Percentiles rank a stretch among this genome's conserved stretches.
Evolutionary conservation across 257 asterid genomes (phyloP).

Genomic region (Przewalskia tangutica): DNA sequence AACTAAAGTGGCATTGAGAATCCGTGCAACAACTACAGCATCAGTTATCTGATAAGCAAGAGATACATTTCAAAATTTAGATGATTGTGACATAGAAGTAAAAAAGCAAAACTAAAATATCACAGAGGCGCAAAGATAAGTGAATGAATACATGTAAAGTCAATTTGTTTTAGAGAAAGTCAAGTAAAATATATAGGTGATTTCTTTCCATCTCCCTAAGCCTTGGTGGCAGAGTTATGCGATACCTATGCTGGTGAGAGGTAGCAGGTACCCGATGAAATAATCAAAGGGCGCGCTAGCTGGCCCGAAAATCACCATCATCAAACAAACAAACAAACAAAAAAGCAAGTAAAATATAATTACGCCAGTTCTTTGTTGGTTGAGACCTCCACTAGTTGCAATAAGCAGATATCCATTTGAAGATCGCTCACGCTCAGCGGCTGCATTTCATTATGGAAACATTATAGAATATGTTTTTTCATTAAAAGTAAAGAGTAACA

Average conservation of each 20-base stretch:
- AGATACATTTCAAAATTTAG: conserved; percentile 12
- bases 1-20: conserved; percentile 90
- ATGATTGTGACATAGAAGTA: conserved; percentile 9
- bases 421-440: conserved; percentile 57
- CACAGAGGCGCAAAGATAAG: background rate
- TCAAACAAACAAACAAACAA: background rate
- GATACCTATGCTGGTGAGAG: background rate
- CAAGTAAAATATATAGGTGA: conserved; percentile 15
- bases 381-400: conserved; percentile 97
- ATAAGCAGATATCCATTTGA: conserved; percentile 95
- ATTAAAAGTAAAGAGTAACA: background rate
- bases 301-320: background rate
- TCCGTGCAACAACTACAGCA: conserved; percentile 96
- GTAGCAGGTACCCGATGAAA: background rate
- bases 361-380: conserved; percentile 98
- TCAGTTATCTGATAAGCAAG: conserved; percentile 71
- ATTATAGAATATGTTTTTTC: conserved; percentile 16
- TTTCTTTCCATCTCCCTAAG: background rate
- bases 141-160: background rate
- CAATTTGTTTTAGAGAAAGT: background rate
- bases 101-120: conserved; percentile 3
- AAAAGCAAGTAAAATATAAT: conserved; percentile 25
- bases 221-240: background rate
- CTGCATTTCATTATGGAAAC: conserved; percentile 33
- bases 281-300: background rate